Evolutionary conservation across 805 yeast genomes (phyloP).

Genomic region (Dipodascus geniculatus): DNA sequence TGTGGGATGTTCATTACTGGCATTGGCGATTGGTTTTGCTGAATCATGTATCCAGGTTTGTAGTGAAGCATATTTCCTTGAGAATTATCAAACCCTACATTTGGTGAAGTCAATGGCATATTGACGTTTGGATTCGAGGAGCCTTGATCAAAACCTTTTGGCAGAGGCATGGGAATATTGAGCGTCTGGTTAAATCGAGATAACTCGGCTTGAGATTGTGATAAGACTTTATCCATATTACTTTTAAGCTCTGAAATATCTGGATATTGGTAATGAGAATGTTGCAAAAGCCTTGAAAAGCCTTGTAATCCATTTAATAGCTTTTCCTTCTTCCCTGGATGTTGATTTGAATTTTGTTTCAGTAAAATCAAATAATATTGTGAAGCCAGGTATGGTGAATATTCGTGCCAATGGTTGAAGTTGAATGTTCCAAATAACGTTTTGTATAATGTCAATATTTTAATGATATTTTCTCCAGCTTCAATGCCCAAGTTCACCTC

Average conservation of each 20-base stretch:
- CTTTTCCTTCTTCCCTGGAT: neutral
- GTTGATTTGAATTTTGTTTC: neutral
- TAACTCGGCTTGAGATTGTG: neutral
- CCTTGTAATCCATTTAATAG: neutral
- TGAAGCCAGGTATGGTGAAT: neutral
- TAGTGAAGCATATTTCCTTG: neutral
- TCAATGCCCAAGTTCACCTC: neutral
- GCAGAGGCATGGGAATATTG: neutral
- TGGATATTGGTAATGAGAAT: neutral
- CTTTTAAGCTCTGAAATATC: neutral
- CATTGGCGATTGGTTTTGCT: neutral
- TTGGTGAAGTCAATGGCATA: neutral
- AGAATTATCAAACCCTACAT: neutral
- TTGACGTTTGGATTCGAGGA: neutral
- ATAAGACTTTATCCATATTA: neutral
- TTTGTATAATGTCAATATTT: neutral
- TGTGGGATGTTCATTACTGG: neutral
- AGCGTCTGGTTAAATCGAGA: neutral
- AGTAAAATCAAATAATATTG: neutral
- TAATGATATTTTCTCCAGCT: neutral
- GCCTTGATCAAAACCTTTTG: neutral
- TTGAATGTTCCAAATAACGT: neutral
- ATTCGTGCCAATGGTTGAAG: slow-evolving; percentile 1
- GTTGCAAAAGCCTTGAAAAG: neutral
- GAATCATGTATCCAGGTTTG: neutral